Base-by-base conservation (phyloP, 2,329 filamentous ascomycete genomes). In the Paracamarosporium sp. region DNA sequence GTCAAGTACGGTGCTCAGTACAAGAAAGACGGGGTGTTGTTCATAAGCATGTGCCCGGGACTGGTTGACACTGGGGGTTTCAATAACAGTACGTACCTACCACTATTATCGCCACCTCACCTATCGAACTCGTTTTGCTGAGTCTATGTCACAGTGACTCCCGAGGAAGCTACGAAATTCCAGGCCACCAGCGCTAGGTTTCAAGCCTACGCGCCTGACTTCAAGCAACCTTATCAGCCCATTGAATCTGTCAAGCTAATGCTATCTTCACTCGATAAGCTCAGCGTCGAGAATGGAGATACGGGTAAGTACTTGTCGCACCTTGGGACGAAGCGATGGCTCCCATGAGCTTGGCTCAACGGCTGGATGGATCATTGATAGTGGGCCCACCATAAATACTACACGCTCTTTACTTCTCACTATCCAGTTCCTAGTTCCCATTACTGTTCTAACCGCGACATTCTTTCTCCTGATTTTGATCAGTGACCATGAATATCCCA, bases 271-370 rank as follows among this genome's bases (percentile, higher is more conserved):
- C 64, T 71, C 31, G 66, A 80, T 6, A 75, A 71, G 30, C 70
- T 77, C 1, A 83, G 76, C 27, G 69, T 86, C 8, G 79, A 81
- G 45, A 75, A 68, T 36, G 81, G 80, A 0, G 62, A 81, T 63
- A 83, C 77, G 1, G 86, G 86, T 2, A 69, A 74, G 0, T 86
- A 85, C 62, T 60, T 88, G 1, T 85, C 83, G 27, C 85, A 88
- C 33, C 64, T 78, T 55, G 83, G 85, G 3, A 83, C 77, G 60
- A 81, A 84, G 70, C 76, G 81, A 53, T 86, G 83, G 84, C 43
- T 86, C 8, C 36, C 36, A 20, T 40, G 8, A 17, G 6, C 17
- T 12, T 22, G 6, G 5, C 4, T 17, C 6, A 4, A 17, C 2
- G 17, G n/a, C 7, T 6, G 17, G 4, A 8, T 22, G 8, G 17